These are phyloP conservation scores for Erythrophleum fordii DNA, from an alignment of 306 rosid species.

Conservation along the genomic window DNA sequence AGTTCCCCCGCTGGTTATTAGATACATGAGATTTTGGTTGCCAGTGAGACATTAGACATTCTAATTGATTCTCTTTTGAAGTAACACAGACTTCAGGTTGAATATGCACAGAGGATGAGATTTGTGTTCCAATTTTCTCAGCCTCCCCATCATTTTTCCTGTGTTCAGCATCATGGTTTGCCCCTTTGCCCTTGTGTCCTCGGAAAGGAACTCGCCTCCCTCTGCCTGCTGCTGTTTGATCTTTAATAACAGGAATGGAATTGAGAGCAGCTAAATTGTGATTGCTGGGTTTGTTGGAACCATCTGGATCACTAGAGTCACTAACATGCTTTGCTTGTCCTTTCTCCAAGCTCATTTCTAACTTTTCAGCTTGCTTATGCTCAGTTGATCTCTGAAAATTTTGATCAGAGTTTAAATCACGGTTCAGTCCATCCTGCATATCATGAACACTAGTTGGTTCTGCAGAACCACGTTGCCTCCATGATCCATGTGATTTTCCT, in stretches of 20 bases:
- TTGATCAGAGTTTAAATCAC: conserved; percentile 44
- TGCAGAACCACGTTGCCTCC: conserved; percentile 63
- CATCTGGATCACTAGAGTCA: conserved; percentile 58
- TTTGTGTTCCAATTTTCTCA: conserved; percentile 45
- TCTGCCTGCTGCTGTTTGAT: conserved; percentile 55
- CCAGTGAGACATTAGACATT: conserved; percentile 60
- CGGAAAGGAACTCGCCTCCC: conserved; percentile 57
- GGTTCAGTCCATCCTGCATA: conserved; percentile 49
- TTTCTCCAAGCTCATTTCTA: conserved; percentile 44
- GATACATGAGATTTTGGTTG: conserved; percentile 63
- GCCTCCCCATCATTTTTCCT: conserved; percentile 50
- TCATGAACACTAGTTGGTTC: conserved; percentile 55
- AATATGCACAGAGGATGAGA: conserved; percentile 40
- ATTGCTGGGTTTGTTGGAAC: conserved; percentile 48
- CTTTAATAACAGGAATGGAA: conserved; percentile 50
- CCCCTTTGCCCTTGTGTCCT: conserved; percentile 61
- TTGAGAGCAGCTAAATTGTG: conserved; percentile 50
- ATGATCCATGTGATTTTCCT: conserved; percentile 69
- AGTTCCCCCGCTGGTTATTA: conserved; percentile 41
- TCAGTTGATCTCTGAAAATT: conserved; percentile 49
- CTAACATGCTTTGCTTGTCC: conserved; percentile 53
- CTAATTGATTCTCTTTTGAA: conserved; percentile 57
- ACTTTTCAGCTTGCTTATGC: conserved; percentile 46
- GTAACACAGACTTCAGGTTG: neutral
- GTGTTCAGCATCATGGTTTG: conserved; percentile 59